Evolutionary conservation across 2,329 filamentous ascomycete species (phyloP).

Genomic region (Stachybotrys echinatus): DNA sequence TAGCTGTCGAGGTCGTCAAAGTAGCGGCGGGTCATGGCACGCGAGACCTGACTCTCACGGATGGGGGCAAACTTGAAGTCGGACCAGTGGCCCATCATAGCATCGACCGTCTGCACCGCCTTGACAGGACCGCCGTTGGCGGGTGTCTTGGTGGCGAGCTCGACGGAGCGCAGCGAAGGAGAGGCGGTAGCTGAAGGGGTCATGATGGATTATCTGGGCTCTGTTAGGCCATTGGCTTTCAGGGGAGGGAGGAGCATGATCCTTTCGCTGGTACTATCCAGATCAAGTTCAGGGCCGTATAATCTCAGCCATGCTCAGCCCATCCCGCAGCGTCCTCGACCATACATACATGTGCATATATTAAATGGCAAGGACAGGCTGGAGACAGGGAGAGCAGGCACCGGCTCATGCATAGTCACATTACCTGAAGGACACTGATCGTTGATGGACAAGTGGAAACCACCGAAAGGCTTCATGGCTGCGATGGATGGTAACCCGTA

Average conservation of each 20-base stretch:
- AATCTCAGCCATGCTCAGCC: slow-evolving; percentile 56
- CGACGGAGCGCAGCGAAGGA: slow-evolving; percentile 44
- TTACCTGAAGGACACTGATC: neutral
- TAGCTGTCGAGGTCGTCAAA: slow-evolving; percentile 84
- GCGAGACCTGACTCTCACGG: slow-evolving; percentile 85
- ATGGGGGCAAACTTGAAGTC: slow-evolving; percentile 79
- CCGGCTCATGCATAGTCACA: neutral
- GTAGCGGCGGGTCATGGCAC: slow-evolving; percentile 91
- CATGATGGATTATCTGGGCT: slow-evolving; percentile 49
- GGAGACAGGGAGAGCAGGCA: neutral
- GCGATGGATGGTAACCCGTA: neutral
- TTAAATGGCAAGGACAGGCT: neutral
- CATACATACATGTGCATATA: neutral
- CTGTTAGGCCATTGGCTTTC: slow-evolving; percentile 23
- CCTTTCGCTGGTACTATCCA: slow-evolving; percentile 99
- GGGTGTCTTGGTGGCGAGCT: slow-evolving; percentile 36
- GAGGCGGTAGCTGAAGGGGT: slow-evolving; percentile 67
- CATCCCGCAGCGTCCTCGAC: neutral
- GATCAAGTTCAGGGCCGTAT: slow-evolving; percentile 94
- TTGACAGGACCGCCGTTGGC: slow-evolving; percentile 33
- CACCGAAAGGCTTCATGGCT: neutral
- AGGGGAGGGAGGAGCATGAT: slow-evolving; percentile 68
- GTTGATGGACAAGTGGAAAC: neutral
- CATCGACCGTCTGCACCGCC: slow-evolving; percentile 19
- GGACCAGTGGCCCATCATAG: slow-evolving; percentile 72